phyloP scores from a whole-genome alignment of 140 eudicot species.

The Senecio squalidus region DNA sequence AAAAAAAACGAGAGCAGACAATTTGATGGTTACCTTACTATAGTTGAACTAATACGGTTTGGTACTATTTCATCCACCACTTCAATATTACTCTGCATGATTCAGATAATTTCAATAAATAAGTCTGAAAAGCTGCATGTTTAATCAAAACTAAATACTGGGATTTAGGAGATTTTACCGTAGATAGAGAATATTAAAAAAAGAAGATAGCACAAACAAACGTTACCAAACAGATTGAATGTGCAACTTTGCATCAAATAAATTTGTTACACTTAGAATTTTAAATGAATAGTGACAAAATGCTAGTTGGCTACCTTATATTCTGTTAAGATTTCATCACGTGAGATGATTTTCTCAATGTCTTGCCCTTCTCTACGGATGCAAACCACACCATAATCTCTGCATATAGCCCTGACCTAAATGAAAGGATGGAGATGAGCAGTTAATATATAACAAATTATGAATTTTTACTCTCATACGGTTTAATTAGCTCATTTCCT shows the following conservation, averaged over 20 bases:
- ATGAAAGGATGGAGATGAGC: not conserved
- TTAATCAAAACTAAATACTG: not conserved
- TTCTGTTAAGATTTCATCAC: constrained; percentile 49
- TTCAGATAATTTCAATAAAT: not conserved
- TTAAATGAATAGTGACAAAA: not conserved
- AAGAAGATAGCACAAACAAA: not conserved
- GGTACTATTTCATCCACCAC: constrained; percentile 90
- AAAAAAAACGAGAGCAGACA: not conserved
- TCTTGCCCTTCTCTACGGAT: constrained; percentile 86
- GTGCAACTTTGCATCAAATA: not conserved
- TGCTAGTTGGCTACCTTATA: constrained; percentile 38
- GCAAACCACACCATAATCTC: constrained; percentile 92
- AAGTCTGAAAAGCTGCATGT: not conserved
- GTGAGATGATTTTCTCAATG: constrained; percentile 52
- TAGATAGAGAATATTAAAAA: not conserved
- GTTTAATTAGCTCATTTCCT: not conserved
- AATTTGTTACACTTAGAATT: not conserved
- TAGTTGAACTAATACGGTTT: constrained; percentile 78
- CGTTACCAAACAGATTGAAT: not conserved
- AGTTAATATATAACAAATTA: constrained; percentile 5
- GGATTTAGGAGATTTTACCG: not conserved
- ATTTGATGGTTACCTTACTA: constrained; percentile 50
- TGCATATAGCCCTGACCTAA: constrained; percentile 65
- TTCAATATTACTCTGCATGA: constrained; percentile 63
- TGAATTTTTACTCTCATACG: not conserved